Conservation (phyloP, 169 alveolate genomes). For the Plasmodium cynomolgi region DNA sequence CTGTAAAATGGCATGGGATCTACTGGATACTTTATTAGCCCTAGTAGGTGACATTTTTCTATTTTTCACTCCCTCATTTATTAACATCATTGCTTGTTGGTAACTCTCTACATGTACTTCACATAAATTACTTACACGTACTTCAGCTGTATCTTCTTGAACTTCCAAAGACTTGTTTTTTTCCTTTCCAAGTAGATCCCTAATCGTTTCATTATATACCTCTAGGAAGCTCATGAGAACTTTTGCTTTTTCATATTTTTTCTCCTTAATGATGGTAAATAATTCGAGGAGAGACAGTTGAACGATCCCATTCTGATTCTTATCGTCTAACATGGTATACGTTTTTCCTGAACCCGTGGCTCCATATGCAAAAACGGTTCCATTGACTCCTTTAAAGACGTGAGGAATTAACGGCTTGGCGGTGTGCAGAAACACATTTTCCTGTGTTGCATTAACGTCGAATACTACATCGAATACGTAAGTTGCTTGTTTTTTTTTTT, state of each 20-base stretch:
- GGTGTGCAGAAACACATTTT: slow-evolving; percentile 90
- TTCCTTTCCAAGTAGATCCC: slow-evolving; percentile 93
- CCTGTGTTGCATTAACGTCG: slow-evolving; percentile 89
- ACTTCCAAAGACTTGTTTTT: slow-evolving; percentile 79
- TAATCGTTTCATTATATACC: slow-evolving; percentile 96
- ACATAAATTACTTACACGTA: slow-evolving; percentile 82
- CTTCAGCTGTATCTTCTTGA: slow-evolving; percentile 87
- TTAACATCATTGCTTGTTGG: slow-evolving; percentile 91
- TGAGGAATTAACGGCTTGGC: slow-evolving; percentile 90
- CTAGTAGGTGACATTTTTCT: slow-evolving; percentile 96
- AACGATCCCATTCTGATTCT: slow-evolving; percentile 93
- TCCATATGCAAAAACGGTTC: slow-evolving; percentile 98
- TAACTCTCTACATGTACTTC: slow-evolving; percentile 77
- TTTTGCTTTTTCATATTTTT: slow-evolving; percentile 67
- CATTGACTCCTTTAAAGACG: slow-evolving; percentile 93
- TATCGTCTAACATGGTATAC: slow-evolving; percentile 96
- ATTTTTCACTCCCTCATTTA: slow-evolving; percentile 92
- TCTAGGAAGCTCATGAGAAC: slow-evolving; percentile 93
- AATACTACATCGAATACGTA: slow-evolving; percentile 95
- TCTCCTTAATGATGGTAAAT: slow-evolving; percentile 82
- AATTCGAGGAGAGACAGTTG: slow-evolving; percentile 91
- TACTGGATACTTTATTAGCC: slow-evolving; percentile 94
- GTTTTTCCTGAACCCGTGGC: slow-evolving; percentile 99
- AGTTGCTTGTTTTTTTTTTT: slow-evolving; percentile 84
- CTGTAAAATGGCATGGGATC: slow-evolving; percentile 96